A percentile compares a stretch with the other conserved stretches of the same genome.
Evolutionary conservation across 768 basidiomycete genomes (phyloP).

Genomic region (Thelephora aurantiotincta): DNA sequence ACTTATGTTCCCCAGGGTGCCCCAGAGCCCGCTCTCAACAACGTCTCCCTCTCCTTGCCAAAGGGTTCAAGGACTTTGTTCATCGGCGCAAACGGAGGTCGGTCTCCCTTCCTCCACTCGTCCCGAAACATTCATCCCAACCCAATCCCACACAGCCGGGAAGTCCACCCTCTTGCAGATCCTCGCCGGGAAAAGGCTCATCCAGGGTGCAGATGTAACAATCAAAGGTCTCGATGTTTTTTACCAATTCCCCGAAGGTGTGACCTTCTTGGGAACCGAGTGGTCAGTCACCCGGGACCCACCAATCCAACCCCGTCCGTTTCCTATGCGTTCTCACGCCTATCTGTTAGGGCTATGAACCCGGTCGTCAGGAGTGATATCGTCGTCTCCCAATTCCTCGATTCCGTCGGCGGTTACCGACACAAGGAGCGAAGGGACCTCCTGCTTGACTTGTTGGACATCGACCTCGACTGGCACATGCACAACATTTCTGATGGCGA

Average conservation of each 20-base stretch:
- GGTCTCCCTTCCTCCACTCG: constrained; percentile 10
- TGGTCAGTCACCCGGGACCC: constrained; percentile 38
- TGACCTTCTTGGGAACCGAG: constrained; percentile 88
- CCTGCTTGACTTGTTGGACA: constrained; percentile 83
- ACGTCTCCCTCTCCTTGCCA: constrained; percentile 54
- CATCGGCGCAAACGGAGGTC: constrained; percentile 90
- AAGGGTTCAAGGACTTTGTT: constrained; percentile 74
- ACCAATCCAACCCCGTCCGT: neutral
- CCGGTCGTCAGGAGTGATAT: constrained; percentile 93
- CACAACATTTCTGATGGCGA: constrained; percentile 95
- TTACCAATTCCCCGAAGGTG: constrained; percentile 65
- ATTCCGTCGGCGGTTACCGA: constrained; percentile 92
- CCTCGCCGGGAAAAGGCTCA: constrained; percentile 80
- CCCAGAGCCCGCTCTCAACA: constrained; percentile 37
- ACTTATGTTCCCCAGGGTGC: constrained; percentile 41
- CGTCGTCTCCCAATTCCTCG: constrained; percentile 84
- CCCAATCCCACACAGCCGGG: constrained; percentile 39
- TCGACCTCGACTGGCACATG: constrained; percentile 96
- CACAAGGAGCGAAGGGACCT: constrained; percentile 79
- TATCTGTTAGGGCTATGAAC: constrained; percentile 80
- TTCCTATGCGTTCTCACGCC: neutral
- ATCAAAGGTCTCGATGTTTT: constrained; percentile 84
- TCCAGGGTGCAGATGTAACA: constrained; percentile 41
- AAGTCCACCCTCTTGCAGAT: constrained; percentile 95
- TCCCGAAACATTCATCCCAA: constrained; percentile 1